phyloP scores from a whole-genome alignment of 2,329 filamentous ascomycete genomes.

The Botrytis squamosa region DNA sequence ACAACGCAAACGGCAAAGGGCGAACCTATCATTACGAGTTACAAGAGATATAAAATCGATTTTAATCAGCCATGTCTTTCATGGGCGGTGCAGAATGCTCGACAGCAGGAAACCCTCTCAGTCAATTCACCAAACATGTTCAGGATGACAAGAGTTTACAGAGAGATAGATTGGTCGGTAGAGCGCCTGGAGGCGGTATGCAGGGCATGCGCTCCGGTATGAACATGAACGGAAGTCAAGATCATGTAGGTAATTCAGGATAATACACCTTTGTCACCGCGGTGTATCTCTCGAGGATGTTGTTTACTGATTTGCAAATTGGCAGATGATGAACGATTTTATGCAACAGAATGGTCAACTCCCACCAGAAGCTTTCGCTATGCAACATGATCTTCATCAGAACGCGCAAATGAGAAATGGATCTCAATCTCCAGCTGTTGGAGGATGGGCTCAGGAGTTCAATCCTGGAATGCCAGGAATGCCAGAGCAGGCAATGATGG shows the following conservation, averaged over 20 bases:
- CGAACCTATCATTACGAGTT: not conserved
- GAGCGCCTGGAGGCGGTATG: slow-evolving; percentile 67
- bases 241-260: slow-evolving; percentile 55
- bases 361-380: slow-evolving; percentile 41
- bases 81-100: slow-evolving; percentile 95
- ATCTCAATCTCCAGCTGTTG: slow-evolving; percentile 41
- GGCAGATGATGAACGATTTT: slow-evolving; percentile 89
- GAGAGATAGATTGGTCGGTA: slow-evolving; percentile 79
- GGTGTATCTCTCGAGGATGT: not conserved
- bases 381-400: slow-evolving; percentile 38
- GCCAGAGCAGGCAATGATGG: slow-evolving; percentile 61
- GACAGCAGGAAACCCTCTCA: slow-evolving; percentile 90
- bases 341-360: slow-evolving; percentile 72
- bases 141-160: slow-evolving; percentile 95
- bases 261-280: not conserved
- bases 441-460: slow-evolving; percentile 64
- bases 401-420: slow-evolving; percentile 32
- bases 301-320: slow-evolving; percentile 21
- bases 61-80: slow-evolving; percentile 71
- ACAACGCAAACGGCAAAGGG: not conserved
- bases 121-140: slow-evolving; percentile 96
- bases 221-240: slow-evolving; percentile 56
- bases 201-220: slow-evolving; percentile 69
- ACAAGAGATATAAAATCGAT: not conserved
- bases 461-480: slow-evolving; percentile 54